Percentiles rank a stretch among this genome's conserved stretches.
Conservation (phyloP, 805 yeast genomes). For the Cyberlindnera nakhonratchasimensis region DNA sequence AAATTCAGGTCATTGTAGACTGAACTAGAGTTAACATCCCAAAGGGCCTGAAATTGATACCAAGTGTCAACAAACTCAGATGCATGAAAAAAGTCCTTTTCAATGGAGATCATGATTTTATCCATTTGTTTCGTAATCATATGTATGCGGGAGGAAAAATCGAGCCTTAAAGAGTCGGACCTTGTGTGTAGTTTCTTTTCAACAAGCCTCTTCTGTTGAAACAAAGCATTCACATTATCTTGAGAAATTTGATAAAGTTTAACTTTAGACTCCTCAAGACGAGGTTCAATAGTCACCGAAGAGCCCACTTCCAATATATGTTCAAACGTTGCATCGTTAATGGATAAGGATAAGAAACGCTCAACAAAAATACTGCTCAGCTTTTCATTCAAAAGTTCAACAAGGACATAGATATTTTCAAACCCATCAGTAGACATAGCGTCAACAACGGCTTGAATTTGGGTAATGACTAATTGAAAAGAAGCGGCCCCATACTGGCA, state of each 20-base stretch:
- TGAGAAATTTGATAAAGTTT: constrained; percentile 29
- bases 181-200: constrained; percentile 18
- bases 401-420: constrained; percentile 32
- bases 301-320: constrained; percentile 39
- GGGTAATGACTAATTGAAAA: constrained; percentile 23
- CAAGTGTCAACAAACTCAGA: constrained; percentile 44
- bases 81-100: constrained; percentile 31
- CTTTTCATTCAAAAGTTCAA: constrained; percentile 32
- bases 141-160: constrained; percentile 7
- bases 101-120: constrained; percentile 30
- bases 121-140: constrained; percentile 19
- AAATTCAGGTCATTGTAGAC: constrained; percentile 37
- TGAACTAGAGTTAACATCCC: constrained; percentile 50
- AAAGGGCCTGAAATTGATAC: constrained; percentile 52
- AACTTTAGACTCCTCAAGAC: constrained; percentile 36
- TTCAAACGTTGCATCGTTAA: constrained; percentile 6
- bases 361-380: constrained; percentile 28
- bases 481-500: constrained; percentile 27
- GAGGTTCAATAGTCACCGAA: constrained; percentile 38
- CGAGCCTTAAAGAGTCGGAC: not conserved
- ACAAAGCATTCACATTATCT: constrained; percentile 20
- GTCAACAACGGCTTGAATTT: constrained; percentile 37
- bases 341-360: constrained; percentile 24
- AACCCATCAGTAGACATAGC: constrained; percentile 36
- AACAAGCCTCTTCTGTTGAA: constrained; percentile 27